Percentiles rank a stretch among this genome's conserved stretches.
Conservation (phyloP, 768 basidiomycete species). For the Xerocomus potaroensis region DNA sequence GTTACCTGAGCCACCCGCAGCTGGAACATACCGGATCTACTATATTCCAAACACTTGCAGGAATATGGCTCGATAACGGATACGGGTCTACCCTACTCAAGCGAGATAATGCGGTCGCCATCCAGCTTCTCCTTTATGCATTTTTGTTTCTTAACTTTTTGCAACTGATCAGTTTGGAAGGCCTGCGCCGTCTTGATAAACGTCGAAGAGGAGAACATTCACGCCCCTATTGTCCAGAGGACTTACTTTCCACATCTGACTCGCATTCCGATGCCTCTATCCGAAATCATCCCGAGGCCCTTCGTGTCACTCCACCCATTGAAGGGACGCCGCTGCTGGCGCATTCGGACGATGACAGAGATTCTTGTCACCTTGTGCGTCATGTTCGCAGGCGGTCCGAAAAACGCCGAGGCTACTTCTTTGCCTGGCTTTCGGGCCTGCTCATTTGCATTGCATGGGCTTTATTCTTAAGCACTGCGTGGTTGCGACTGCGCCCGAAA, state of each 20-base stretch:
- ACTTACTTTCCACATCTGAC: not conserved
- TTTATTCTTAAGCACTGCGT: constrained; percentile 61
- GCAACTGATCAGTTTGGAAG: constrained; percentile 50
- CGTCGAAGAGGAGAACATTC: constrained; percentile 31
- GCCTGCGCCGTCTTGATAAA: constrained; percentile 46
- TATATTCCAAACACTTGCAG: constrained; percentile 69
- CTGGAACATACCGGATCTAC: constrained; percentile 73
- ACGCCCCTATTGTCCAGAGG: constrained; percentile 13
- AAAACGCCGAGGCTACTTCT: constrained; percentile 46
- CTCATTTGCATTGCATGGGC: constrained; percentile 56
- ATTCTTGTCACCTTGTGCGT: constrained; percentile 11
- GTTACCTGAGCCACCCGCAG: constrained; percentile 30
- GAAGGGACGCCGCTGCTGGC: constrained; percentile 17
- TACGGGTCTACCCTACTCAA: constrained; percentile 5
- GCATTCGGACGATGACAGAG: not conserved
- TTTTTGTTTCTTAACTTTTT: constrained; percentile 56
- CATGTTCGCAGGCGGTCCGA: constrained; percentile 30
- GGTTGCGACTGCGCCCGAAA: constrained; percentile 48
- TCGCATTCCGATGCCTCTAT: not conserved
- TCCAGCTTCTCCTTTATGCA: constrained; percentile 52
- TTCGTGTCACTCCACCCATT: not conserved
- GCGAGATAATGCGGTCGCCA: constrained; percentile 32
- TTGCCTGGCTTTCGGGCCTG: constrained; percentile 37
- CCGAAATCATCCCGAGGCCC: not conserved
- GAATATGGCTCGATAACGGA: constrained; percentile 53